Conservation (phyloP, 768 basidiomycete species). For the Leccinum broughii region DNA sequence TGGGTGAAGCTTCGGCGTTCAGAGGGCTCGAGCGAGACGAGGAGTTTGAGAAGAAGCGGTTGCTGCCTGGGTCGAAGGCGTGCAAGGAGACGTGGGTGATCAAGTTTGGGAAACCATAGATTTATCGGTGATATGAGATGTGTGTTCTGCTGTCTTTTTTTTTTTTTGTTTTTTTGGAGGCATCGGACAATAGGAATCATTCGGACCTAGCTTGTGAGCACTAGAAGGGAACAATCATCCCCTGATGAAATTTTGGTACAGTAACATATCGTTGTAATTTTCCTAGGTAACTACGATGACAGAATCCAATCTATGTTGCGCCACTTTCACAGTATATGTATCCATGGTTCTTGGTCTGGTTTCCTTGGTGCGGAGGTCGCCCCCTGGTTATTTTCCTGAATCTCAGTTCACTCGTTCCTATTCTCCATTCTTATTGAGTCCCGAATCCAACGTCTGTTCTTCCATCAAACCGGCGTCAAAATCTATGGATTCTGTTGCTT, state of each 20-base stretch:
- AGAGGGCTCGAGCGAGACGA: constrained; percentile 63
- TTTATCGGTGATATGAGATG: background rate
- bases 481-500: background rate
- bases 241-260: background rate
- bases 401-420: background rate
- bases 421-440: background rate
- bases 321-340: background rate
- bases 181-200: background rate
- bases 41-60: constrained; percentile 50
- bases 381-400: background rate
- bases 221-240: background rate
- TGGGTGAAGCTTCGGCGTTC: constrained; percentile 60
- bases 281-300: background rate
- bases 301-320: background rate
- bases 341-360: background rate
- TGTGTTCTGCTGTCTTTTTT: background rate
- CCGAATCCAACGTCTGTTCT: background rate
- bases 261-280: background rate
- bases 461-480: background rate
- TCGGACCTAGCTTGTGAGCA: background rate
- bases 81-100: constrained; percentile 62
- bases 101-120: constrained; percentile 41
- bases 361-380: background rate
- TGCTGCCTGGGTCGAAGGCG: constrained; percentile 44
- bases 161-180: background rate